phyloP scores from a whole-genome alignment of 441 rosid genomes.

The Breynia disticha region DNA sequence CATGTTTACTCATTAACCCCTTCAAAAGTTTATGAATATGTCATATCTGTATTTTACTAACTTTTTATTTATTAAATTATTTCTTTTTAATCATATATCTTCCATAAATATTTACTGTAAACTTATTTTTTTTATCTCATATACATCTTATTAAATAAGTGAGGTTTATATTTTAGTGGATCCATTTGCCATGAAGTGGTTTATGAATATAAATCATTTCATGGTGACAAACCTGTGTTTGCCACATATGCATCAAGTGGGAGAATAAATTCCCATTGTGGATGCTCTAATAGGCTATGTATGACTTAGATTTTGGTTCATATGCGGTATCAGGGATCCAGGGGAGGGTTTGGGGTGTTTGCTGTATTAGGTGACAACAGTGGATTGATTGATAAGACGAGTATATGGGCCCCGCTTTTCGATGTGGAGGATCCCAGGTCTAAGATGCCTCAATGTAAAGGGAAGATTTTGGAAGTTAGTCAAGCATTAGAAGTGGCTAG shows the following conservation, averaged over 20 bases:
- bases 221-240: no score
- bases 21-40: no score
- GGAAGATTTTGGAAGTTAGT: slow-evolving; percentile 72
- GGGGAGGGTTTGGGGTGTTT: slow-evolving; percentile 57
- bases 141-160: no score
- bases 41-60: no score
- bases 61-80: no score
- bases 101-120: no score
- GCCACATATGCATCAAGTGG: neutral
- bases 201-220: no score
- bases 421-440: slow-evolving; percentile 94
- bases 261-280: neutral
- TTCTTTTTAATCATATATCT: no score
- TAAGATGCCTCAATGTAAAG: slow-evolving; percentile 63
- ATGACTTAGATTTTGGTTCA: neutral
- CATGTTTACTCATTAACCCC: no score
- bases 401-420: slow-evolving; percentile 57
- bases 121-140: no score
- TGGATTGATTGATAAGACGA: slow-evolving; percentile 60
- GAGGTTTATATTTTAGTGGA: no score
- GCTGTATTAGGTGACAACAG: slow-evolving; percentile 74
- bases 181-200: no score
- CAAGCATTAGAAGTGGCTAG: slow-evolving; percentile 92
- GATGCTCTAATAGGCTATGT: neutral
- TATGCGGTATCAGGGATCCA: slow-evolving; percentile 38